These are phyloP conservation scores for Acanthamoeba sp. DNA, from an alignment of 208 protist species.

Conservation along the genomic window DNA sequence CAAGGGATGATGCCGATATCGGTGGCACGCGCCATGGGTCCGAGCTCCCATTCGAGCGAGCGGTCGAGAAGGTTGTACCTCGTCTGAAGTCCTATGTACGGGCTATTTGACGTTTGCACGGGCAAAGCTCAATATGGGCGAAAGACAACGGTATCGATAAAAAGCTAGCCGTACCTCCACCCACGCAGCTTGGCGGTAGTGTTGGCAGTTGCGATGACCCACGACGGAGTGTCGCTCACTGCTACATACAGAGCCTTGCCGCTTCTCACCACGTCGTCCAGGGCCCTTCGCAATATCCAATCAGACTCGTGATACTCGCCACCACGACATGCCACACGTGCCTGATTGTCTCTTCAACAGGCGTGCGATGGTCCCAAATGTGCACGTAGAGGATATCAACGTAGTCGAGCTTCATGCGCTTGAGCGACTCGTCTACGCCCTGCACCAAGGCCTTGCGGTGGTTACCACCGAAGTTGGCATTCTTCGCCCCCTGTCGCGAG, in stretches of 20 bases:
- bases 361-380: neutral
- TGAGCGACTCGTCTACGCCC: neutral
- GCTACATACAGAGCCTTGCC: slow-evolving; percentile 36
- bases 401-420: slow-evolving; percentile 47
- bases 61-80: slow-evolving; percentile 67
- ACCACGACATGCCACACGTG: neutral
- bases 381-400: slow-evolving; percentile 33
- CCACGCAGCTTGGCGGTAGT: slow-evolving; percentile 19
- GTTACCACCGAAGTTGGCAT: slow-evolving; percentile 31
- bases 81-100: slow-evolving; percentile 51
- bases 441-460: slow-evolving; percentile 42
- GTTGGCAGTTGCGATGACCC: neutral
- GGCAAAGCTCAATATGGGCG: neutral
- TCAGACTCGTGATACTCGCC: neutral
- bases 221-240: slow-evolving; percentile 60
- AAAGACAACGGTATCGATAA: neutral
- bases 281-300: neutral
- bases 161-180: neutral
- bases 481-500: neutral
- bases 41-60: slow-evolving; percentile 44
- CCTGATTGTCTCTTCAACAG: neutral
- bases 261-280: slow-evolving; percentile 41
- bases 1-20: slow-evolving; percentile 52
- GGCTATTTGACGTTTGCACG: neutral
- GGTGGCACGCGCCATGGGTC: neutral